Base-by-base conservation (phyloP, 1,284 basidiomycete genomes). In the Sanghuangporus sanghuang region DNA sequence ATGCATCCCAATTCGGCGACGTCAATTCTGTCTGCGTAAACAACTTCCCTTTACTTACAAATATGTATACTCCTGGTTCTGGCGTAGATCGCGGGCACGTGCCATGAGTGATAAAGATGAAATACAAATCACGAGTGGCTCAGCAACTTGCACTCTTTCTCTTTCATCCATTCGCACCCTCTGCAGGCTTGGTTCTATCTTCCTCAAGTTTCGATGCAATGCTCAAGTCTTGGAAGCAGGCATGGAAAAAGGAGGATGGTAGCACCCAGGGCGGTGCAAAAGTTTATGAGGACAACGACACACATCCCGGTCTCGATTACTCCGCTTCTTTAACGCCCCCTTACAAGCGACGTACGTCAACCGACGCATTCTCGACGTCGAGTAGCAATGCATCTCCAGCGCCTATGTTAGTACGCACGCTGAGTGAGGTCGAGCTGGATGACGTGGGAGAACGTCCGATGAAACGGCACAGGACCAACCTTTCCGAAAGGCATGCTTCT, bases 221-320 rank as follows among this genome's bases (percentile, higher is more conserved):
- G 84, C 73, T 85, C 66, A 82, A 80, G 58, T 72, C 79, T 61
- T 82, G 82, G 80, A 83, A 80, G 70, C 74, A 82, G 57, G 78
- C 79, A 58, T 83, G 82, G 77, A 77, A 76, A 68, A 75, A 76
- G 53, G 73, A 74, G 52, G 74, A 73, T 61, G 68, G 66, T 39
- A 61, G 66, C 58, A 68, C 59, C 63, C 71, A 67, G 56, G 70
- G 68, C 68, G 70, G 68, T 59, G 67, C 67, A 63, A 70, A 71
- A 68, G 71, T 70, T 42, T 63, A 63, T 68, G 65, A 70, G 68
- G 64, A 68, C 67, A 71, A 73, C 72, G 75, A 73, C 70, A 61
- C 69, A 68, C 68, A 72, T 68, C 54, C 66, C 67, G n/a, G n/a
- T 57, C 32, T 48, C 56, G 67, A 67, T 66, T 72, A 72, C 66